phyloP scores from a whole-genome alignment of 257 asterid genomes.

The Echium plantagineum region DNA sequence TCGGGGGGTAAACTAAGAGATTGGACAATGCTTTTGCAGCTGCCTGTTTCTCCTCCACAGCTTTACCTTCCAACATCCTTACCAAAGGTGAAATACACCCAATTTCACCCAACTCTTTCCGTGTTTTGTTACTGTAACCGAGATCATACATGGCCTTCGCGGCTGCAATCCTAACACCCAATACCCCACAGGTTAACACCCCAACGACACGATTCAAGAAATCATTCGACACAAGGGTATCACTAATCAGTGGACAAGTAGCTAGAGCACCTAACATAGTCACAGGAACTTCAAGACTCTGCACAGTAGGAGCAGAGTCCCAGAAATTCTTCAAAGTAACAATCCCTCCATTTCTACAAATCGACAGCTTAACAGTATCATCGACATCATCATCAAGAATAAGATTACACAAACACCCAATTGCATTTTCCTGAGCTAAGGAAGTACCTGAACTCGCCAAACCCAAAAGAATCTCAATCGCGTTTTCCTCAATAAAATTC shows the following conservation, averaged over 20 bases:
- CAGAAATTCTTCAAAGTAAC: slow-evolving; percentile 51
- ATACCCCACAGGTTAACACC: slow-evolving; percentile 37
- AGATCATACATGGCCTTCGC: slow-evolving; percentile 49
- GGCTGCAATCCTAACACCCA: slow-evolving; percentile 55
- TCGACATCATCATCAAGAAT: slow-evolving; percentile 19
- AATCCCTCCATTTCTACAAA: slow-evolving; percentile 67
- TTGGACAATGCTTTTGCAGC: slow-evolving; percentile 47
- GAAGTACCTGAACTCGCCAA: slow-evolving; percentile 61
- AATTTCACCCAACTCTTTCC: slow-evolving; percentile 67
- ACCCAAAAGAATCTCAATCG: slow-evolving; percentile 29
- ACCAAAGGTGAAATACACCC: slow-evolving; percentile 53
- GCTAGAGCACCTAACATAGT: slow-evolving; percentile 49
- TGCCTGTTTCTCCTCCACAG: slow-evolving; percentile 62
- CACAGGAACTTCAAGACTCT: slow-evolving; percentile 47
- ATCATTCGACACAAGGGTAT: slow-evolving; percentile 42
- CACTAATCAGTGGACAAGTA: slow-evolving; percentile 42
- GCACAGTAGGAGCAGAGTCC: slow-evolving; percentile 43
- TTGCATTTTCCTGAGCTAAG: slow-evolving; percentile 64
- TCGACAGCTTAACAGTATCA: slow-evolving; percentile 40
- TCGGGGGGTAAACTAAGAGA: slow-evolving; percentile 40
- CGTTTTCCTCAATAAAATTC: slow-evolving; percentile 58
- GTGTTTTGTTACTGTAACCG: slow-evolving; percentile 37
- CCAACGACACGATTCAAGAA: slow-evolving; percentile 37
- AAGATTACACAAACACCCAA: slow-evolving; percentile 67
- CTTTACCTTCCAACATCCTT: slow-evolving; percentile 64